phyloP scores from a whole-genome alignment of 2,329 filamentous ascomycete species.

The Coniochaeta sp. region DNA sequence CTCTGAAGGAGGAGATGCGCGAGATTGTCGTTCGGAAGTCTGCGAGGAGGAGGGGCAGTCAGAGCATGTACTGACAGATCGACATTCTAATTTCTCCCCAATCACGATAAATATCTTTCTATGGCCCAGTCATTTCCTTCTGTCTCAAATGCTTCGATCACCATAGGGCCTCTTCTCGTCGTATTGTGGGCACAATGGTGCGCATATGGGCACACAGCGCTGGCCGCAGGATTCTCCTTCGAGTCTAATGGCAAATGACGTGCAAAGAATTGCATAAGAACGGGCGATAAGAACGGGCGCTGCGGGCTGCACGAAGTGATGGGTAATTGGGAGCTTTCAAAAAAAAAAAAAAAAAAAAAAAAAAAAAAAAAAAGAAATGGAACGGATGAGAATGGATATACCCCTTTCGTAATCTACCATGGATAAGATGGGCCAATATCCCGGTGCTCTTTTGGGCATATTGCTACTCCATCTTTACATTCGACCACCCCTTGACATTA shows the following conservation, averaged over 20 bases:
- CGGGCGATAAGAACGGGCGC: too few relatives aligned
- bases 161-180: not conserved
- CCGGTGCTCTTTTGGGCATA: not conserved
- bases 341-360: too few relatives aligned
- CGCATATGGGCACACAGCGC: not conserved
- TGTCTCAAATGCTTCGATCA: not conserved
- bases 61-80: not conserved
- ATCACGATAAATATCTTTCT: too few relatives aligned
- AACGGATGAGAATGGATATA: not conserved
- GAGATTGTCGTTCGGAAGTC: slow-evolving; percentile 32
- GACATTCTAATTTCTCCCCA: not conserved
- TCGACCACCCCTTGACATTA: slow-evolving; percentile 26
- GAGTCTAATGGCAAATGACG: not conserved
- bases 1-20: slow-evolving; percentile 57
- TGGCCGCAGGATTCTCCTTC: not conserved
- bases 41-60: slow-evolving; percentile 11
- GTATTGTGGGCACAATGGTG: not conserved
- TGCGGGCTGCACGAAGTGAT: not conserved
- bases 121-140: too few relatives aligned
- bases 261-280: not conserved
- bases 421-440: not conserved
- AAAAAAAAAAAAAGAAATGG: too few relatives aligned
- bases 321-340: not conserved
- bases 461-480: slow-evolving; percentile 24
- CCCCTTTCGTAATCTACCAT: not conserved